Evolutionary conservation across 2,329 filamentous ascomycete species (phyloP).

Genomic region (Trichoderma endophyticum): DNA sequence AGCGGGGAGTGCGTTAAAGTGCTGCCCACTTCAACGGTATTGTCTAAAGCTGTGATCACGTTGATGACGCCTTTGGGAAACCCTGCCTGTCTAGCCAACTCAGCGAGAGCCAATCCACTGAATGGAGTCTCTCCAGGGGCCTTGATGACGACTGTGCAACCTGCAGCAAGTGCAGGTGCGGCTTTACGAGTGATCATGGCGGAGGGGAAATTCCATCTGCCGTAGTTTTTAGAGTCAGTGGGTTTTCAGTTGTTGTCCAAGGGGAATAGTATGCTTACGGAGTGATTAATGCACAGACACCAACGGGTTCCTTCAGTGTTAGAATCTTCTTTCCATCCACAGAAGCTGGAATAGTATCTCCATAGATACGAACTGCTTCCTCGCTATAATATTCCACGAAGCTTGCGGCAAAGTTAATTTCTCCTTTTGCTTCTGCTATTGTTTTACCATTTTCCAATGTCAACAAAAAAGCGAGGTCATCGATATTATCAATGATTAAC

Average conservation of each 20-base stretch:
- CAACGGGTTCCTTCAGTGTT: background rate
- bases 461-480: background rate
- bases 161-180: background rate
- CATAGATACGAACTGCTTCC: background rate
- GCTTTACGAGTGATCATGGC: background rate
- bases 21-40: background rate
- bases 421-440: background rate
- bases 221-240: background rate
- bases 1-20: background rate
- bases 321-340: background rate
- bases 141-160: background rate
- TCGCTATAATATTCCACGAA: background rate
- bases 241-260: background rate
- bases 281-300: background rate
- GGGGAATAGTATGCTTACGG: background rate
- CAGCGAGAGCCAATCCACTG: background rate
- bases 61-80: background rate
- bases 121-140: background rate
- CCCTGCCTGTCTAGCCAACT: background rate
- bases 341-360: background rate
- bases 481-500: background rate
- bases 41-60: background rate
- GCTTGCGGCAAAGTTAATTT: background rate
- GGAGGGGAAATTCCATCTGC: background rate
- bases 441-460: background rate